Percentiles rank a stretch among this genome's conserved stretches.
Conservation (phyloP, 495 filamentous ascomycete species). For the Astrothelium macrocarpum region DNA sequence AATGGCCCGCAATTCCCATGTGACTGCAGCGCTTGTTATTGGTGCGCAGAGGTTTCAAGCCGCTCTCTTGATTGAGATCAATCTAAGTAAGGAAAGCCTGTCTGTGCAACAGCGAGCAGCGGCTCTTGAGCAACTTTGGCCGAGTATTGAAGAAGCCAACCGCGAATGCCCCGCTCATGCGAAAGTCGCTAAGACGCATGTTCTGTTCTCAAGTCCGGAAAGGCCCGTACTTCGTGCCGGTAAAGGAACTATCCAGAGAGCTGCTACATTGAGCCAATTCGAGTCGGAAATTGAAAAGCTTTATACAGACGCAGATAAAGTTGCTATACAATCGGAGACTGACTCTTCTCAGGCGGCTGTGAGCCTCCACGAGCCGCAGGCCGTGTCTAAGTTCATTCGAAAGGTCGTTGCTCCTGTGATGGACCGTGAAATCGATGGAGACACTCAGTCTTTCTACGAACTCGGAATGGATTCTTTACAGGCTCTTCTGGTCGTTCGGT, state of each 20-base stretch:
- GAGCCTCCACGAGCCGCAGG: not conserved
- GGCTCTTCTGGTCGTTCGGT: not conserved
- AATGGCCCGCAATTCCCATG: not conserved
- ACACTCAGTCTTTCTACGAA: not conserved
- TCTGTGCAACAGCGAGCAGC: conserved; percentile 4
- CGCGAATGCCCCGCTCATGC: conserved; percentile 33
- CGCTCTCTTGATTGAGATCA: conserved; percentile 43
- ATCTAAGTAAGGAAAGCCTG: not conserved
- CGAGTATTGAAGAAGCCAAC: conserved; percentile 41
- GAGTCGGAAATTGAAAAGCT: conserved; percentile 32
- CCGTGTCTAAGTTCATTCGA: not conserved
- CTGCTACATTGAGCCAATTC: conserved; percentile 26
- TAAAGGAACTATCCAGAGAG: conserved; percentile 40
- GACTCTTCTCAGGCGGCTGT: not conserved
- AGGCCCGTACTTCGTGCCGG: conserved; percentile 34
- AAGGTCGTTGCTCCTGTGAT: not conserved
- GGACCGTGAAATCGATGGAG: not conserved
- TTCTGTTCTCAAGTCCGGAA: conserved; percentile 32
- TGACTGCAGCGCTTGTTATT: conserved; percentile 42
- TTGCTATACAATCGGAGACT: not conserved
- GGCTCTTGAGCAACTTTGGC: conserved; percentile 37
- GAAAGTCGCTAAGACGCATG: conserved; percentile 33
- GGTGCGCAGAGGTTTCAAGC: conserved; percentile 46
- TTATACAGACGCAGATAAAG: conserved; percentile 18
- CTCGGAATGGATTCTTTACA: conserved; percentile 11